Evolutionary conservation across 352 stramenopile genomes (phyloP).

Genomic region (Pythium plurisporium): DNA sequence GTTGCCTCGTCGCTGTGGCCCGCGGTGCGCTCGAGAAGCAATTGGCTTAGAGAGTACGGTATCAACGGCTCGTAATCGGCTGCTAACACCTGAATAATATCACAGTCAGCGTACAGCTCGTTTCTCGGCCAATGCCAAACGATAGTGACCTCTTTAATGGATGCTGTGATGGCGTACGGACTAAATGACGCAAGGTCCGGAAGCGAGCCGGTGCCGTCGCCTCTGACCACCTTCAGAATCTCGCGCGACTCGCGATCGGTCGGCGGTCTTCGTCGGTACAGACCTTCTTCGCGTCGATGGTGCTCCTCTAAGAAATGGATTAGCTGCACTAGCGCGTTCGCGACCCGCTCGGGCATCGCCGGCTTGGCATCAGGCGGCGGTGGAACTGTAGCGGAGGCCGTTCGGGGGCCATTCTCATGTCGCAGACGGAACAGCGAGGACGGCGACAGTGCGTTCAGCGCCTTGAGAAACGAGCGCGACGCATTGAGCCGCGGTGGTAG

Average conservation of each 20-base stretch:
- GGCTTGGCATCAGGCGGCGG: too few species aligned
- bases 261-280: slow-evolving; percentile 33
- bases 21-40: slow-evolving; percentile 27
- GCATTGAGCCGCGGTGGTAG: slow-evolving; percentile 5
- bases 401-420: neutral
- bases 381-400: too few species aligned
- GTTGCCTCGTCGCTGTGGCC: neutral
- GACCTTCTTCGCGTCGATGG: slow-evolving; percentile 36
- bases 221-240: slow-evolving; percentile 8
- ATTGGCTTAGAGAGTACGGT: slow-evolving; percentile 27
- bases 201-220: slow-evolving; percentile 1
- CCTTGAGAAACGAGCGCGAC: slow-evolving; percentile 10
- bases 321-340: slow-evolving; percentile 33
- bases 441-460: slow-evolving; percentile 18
- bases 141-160: slow-evolving; percentile 50
- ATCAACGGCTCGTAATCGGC: slow-evolving; percentile 41
- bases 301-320: slow-evolving; percentile 45
- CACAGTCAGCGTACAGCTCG: too few species aligned
- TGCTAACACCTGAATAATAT: slow-evolving; percentile 37
- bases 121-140: too few species aligned
- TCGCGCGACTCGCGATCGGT: slow-evolving; percentile 29
- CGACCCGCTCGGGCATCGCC: slow-evolving; percentile 29
- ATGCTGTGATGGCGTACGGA: slow-evolving; percentile 38
- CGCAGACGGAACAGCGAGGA: slow-evolving; percentile 2
- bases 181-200: slow-evolving; percentile 37